Evolutionary conservation across 352 stramenopile genomes (phyloP).

Genomic region (Phytopythium cucurbitacearum): DNA sequence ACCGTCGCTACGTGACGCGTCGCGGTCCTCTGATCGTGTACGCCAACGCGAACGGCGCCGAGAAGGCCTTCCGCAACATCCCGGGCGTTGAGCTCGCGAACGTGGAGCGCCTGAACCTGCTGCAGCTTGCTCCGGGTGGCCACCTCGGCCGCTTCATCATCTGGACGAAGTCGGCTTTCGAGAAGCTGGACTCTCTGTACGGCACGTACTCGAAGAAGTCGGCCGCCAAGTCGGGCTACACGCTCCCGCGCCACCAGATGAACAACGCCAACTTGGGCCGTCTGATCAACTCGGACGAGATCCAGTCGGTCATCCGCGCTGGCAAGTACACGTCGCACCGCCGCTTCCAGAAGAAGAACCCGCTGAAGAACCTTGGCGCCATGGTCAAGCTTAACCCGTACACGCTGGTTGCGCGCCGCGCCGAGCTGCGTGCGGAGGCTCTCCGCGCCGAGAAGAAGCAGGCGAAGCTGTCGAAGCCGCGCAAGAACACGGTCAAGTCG

Average conservation of each 20-base stretch:
- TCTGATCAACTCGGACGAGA: slow-evolving; percentile 99
- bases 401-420: slow-evolving; percentile 89
- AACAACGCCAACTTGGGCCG: slow-evolving; percentile 97
- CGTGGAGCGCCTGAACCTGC: slow-evolving; percentile 97
- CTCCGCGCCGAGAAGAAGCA: slow-evolving; percentile 89
- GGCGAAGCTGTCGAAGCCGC: slow-evolving; percentile 73
- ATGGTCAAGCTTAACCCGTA: slow-evolving; percentile 98
- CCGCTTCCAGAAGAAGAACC: slow-evolving; percentile 97
- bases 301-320: slow-evolving; percentile 96
- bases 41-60: slow-evolving; percentile 90
- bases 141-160: slow-evolving; percentile 99
- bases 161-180: slow-evolving; percentile 97
- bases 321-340: slow-evolving; percentile 89
- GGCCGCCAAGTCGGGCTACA: slow-evolving; percentile 89
- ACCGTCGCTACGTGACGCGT: slow-evolving; percentile 95
- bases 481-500: slow-evolving; percentile 80
- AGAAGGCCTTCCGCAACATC: slow-evolving; percentile 98
- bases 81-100: slow-evolving; percentile 96
- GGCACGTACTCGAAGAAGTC: slow-evolving; percentile 91
- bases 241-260: slow-evolving; percentile 93
- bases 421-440: slow-evolving; percentile 85
- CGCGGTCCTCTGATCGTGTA: slow-evolving; percentile 97
- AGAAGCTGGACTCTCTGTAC: slow-evolving; percentile 97
- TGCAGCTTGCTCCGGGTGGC: slow-evolving; percentile 97
- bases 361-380: slow-evolving; percentile 93